Evolutionary conservation across 1,139 yeast species (phyloP).

Genomic region (Magnusiomyces tetraspermus): DNA sequence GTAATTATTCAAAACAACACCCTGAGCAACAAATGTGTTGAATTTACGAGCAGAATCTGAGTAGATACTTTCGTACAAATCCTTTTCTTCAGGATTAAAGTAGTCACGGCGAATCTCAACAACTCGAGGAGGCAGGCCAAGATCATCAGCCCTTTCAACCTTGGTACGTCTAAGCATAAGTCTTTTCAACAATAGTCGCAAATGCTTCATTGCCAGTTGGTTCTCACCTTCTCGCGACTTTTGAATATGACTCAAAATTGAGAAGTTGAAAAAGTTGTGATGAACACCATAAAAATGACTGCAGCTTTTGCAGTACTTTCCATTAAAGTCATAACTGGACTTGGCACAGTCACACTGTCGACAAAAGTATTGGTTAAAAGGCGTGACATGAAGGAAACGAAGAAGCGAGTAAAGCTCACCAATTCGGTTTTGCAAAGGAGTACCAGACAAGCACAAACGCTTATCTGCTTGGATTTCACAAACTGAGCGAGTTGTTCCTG

Average conservation of each 20-base stretch:
- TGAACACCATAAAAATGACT: constrained; percentile 92
- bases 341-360: constrained; percentile 80
- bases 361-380: constrained; percentile 84
- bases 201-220: constrained; percentile 55
- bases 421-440: constrained; percentile 90
- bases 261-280: constrained; percentile 89
- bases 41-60: constrained; percentile 79
- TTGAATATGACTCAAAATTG: constrained; percentile 86
- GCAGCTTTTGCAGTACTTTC: constrained; percentile 77
- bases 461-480: constrained; percentile 60
- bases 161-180: constrained; percentile 92
- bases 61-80: constrained; percentile 76
- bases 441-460: constrained; percentile 88
- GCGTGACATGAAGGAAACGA: constrained; percentile 71
- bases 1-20: constrained; percentile 88
- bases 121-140: constrained; percentile 91
- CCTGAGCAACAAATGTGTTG: constrained; percentile 80
- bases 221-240: constrained; percentile 46
- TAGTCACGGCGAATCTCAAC: constrained; percentile 78
- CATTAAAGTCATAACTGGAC: constrained; percentile 75
- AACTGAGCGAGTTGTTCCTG: constrained; percentile 90
- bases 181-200: constrained; percentile 62
- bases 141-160: constrained; percentile 90
- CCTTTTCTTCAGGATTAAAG: constrained; percentile 92
- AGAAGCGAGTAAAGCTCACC: constrained; percentile 92